Percentiles rank a stretch among this genome's conserved stretches.
Conservation (phyloP, 495 filamentous ascomycete species). For the Tirmania nivea region DNA sequence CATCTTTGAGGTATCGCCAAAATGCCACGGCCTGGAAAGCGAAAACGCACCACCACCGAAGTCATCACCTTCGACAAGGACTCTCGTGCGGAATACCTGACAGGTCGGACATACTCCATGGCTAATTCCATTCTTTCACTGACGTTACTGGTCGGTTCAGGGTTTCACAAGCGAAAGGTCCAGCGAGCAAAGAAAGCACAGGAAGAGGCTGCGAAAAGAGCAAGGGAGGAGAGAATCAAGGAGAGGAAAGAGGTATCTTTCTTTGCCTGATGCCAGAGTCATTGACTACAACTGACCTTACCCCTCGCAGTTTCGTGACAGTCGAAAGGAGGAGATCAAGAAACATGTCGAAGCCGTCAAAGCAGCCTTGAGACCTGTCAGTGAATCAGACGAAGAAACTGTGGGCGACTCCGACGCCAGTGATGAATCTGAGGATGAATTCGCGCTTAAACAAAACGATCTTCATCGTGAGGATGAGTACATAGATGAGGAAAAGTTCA, state of each 20-base stretch:
- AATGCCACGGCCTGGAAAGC: background rate
- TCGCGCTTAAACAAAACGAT: constrained; percentile 17
- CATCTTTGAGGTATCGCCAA: too few relatives aligned
- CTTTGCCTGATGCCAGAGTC: too few relatives aligned
- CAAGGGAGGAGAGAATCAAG: constrained; percentile 46
- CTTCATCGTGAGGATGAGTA: constrained; percentile 80
- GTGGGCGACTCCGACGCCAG: constrained; percentile 33
- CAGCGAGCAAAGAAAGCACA: constrained; percentile 64
- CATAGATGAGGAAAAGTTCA: constrained; percentile 86
- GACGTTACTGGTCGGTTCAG: background rate
- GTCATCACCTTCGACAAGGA: constrained; percentile 54
- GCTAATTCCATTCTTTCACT: background rate
- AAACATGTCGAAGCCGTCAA: constrained; percentile 55
- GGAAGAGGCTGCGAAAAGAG: constrained; percentile 48
- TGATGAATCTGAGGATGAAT: constrained; percentile 28
- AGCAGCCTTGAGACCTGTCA: constrained; percentile 25
- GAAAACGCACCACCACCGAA: background rate
- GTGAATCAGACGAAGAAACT: constrained; percentile 23
- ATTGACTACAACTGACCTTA: too few relatives aligned
- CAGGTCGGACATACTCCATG: constrained; percentile 26
- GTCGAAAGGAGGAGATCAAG: constrained; percentile 55
- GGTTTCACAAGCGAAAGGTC: constrained; percentile 86
- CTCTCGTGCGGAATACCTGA: constrained; percentile 65
- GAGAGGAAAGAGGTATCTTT: constrained; percentile 47
- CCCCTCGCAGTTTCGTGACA: constrained; percentile 44